Evolutionary conservation across 768 basidiomycete genomes (phyloP), one percentile per base, ranked within the genome.

Genomic region (Amanita fuliginea): DNA sequence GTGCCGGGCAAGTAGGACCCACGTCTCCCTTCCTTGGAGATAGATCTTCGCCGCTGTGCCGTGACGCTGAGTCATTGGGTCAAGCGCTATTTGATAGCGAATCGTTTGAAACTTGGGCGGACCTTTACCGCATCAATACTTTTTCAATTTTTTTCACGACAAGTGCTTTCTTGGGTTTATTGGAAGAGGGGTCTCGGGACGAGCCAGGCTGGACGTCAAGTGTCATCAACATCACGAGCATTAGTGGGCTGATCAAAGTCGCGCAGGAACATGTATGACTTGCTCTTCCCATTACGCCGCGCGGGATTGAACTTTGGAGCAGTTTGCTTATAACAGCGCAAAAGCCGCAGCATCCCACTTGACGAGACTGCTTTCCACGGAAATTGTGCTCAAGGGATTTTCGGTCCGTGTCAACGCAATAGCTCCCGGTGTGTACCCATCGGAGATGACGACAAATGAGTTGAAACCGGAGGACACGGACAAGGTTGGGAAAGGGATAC

Each of bases 321-420:
- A 90, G 87, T 89, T 89, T 59, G 77, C 75, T 24, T 90, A 90
- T 62, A 90, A 90, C 62, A 84, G 82, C 56, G 70, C 83, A 6
- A 90, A 90, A 61, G 85, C 83, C 0, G 88, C 85, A 2, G 80
- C 78, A 4, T 74, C 81, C 10, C 86, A 88, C 54, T 66, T 90
- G n/a, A 85, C 85, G 8, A 81, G 71, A 63, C 75, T 88, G 76
- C 63, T 90, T 44, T 68, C 86, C 1, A 86, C 86, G 1, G 87
- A 89, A 57, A 71, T 87, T 46, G 81, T 80, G 3, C 65, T 88
- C 48, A 81, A 82, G 59, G 71, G 71, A 21, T 72, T 84, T 8
- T 75, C 77, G 7, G 77, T 89, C 24, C 83, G 85, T 50, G 77
- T 88, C 42, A 81, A 84, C 58, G 76, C 83, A 8, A 74, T 87